Base-by-base conservation (phyloP, 1,139 yeast species). In the Geotrichum reessii region DNA sequence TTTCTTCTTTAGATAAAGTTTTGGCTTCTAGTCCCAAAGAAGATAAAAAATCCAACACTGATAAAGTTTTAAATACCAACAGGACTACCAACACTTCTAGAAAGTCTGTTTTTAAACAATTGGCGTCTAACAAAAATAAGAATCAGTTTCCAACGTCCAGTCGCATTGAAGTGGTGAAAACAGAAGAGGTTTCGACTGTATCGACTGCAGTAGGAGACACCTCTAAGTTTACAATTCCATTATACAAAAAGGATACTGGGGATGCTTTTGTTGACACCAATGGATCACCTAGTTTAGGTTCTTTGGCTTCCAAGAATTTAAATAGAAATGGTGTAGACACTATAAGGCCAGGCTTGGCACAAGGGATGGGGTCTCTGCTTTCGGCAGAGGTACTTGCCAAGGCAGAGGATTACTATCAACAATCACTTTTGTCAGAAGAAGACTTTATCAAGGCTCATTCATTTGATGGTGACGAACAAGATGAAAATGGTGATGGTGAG, bases 391-490 rank as follows among this genome's bases (percentile, higher is more conserved):
- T 68, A 1, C 63, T 65, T 51, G 65, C 65, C 19, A 62, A 64
- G 28, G 71, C 72, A 8, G 57, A 60, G 22, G 63, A 66, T 49
- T 62, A 70, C 52, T 70, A 67, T 52, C 65, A 69, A 19, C 64
- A 70, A 2, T 66, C 73, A 1, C 63, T 69, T 17, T 57, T 73
- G n/a, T 69, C 73, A 3, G 75, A 72, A 42, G 71, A 70, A n/a
- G 65, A 71, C 40, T 73, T 73, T 51, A 57, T 73, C 2, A 58
- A 61, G 19, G 69, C 68, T 7, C 68, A 66, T 60, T 67, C 49
- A 14, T 55, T 53, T 14, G 50, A 65, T 19, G 48, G 37, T 9
- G 63, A 58, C 8, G 64, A 58, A 4, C 58, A 56, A 11, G 59
- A 53, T 25, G 52, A 47, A 47, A 56, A 27, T 42, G 55, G 8